A percentile compares a stretch with the other conserved stretches of the same genome.
Evolutionary conservation across 2,329 filamentous ascomycete genomes (phyloP).

Genomic region (Colletotrichum sansevieriae): DNA sequence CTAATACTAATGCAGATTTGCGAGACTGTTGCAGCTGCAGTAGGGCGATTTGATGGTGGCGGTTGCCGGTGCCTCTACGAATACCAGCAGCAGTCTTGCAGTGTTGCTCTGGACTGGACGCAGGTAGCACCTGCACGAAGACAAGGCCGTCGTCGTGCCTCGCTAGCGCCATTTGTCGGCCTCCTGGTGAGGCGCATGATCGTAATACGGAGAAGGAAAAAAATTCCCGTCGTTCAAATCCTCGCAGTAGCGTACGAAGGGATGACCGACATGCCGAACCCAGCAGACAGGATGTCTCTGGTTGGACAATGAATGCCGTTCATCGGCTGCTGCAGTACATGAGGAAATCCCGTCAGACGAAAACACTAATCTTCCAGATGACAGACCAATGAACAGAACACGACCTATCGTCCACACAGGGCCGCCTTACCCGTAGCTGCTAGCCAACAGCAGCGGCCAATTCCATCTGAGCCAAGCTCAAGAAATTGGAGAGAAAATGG

Average conservation of each 20-base stretch:
- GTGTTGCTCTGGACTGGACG: background rate
- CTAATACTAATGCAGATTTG: conserved; percentile 26
- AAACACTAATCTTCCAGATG: conserved; percentile 14
- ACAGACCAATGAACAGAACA: background rate
- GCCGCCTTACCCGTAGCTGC: conserved; percentile 13
- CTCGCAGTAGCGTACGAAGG: conserved; percentile 16
- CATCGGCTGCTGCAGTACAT: conserved; percentile 28
- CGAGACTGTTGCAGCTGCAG: conserved; percentile 21
- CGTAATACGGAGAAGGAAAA: conserved; percentile 11
- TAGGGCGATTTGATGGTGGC: conserved; percentile 29
- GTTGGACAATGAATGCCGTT: conserved; percentile 31
- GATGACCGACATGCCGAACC: conserved; percentile 34
- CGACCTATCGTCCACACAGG: conserved; percentile 12
- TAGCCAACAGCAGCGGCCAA: conserved; percentile 12
- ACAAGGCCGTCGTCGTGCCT: conserved; percentile 5
- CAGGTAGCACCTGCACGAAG: background rate
- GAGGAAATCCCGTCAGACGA: conserved; percentile 5
- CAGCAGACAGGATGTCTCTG: conserved; percentile 24
- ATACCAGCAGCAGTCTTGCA: background rate
- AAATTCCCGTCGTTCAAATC: conserved; percentile 1
- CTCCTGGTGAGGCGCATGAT: conserved; percentile 6
- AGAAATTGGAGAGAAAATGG: conserved; percentile 25
- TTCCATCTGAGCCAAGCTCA: background rate
- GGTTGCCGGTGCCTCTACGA: conserved; percentile 18
- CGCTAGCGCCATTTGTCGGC: conserved; percentile 11